These are phyloP conservation scores for Rubia yunnanensis DNA, from an alignment of 257 asterid genomes.

Conservation along the genomic window DNA sequence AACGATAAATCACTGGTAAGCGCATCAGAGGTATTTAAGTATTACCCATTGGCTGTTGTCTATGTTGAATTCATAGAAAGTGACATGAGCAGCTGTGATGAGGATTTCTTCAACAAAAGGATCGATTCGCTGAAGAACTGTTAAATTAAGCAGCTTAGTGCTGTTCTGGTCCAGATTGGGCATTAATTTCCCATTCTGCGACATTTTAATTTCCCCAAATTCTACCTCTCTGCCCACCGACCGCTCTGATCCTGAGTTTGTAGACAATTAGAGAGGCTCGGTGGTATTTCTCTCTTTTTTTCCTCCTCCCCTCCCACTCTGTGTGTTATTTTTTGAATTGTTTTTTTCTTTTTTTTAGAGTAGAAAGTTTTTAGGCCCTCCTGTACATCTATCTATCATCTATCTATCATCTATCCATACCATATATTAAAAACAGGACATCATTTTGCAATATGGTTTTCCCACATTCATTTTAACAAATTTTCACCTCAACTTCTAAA, in stretches of 20 bases:
- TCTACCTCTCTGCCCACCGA: background rate
- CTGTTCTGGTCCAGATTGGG: constrained; percentile 70
- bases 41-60: constrained; percentile 79
- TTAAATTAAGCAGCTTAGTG: constrained; percentile 63
- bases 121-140: constrained; percentile 83
- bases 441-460: too few relatives aligned
- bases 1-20: background rate
- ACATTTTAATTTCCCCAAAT: background rate
- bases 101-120: constrained; percentile 72
- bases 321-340: background rate
- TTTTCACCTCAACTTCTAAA: too few relatives aligned
- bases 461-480: too few relatives aligned
- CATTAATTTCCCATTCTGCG: constrained; percentile 51
- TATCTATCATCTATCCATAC: too few relatives aligned
- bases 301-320: background rate
- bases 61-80: constrained; percentile 56
- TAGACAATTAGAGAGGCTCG: background rate
- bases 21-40: too few relatives aligned
- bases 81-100: constrained; percentile 72
- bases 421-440: too few relatives aligned
- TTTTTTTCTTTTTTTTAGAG: background rate
- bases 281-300: too few relatives aligned
- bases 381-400: too few relatives aligned
- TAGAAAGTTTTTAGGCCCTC: too few relatives aligned
- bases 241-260: background rate